Evolutionary conservation across 2,329 filamentous ascomycete species (phyloP).

Genomic region (Didymella pomorum): DNA sequence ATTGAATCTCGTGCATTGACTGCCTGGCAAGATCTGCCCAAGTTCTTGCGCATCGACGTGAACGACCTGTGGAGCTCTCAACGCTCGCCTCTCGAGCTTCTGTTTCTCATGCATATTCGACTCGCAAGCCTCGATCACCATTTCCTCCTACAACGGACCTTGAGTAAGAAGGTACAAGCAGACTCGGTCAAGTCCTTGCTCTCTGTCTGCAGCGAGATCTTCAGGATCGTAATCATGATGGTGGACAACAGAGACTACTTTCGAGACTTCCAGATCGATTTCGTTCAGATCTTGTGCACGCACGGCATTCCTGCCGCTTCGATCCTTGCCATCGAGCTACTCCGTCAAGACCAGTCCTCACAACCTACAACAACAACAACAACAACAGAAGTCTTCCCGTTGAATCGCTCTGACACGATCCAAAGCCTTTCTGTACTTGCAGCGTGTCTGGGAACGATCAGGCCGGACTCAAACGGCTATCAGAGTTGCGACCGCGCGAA

Average conservation of each 20-base stretch:
- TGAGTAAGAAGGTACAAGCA: conserved; percentile 55
- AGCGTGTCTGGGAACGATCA: conserved; percentile 51
- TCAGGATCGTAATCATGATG: conserved; percentile 49
- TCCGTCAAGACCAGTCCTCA: conserved; percentile 52
- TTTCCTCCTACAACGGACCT: conserved; percentile 66
- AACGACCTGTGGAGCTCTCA: conserved; percentile 27
- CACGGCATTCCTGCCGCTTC: conserved; percentile 55
- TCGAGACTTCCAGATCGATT: conserved; percentile 54
- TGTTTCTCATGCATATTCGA: conserved; percentile 55
- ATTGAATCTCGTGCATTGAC: conserved; percentile 35
- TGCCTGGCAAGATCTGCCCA: conserved; percentile 37
- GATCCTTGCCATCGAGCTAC: conserved; percentile 54
- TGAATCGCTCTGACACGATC: conserved; percentile 56
- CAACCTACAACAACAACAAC: conserved; percentile 28
- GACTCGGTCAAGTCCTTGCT: conserved; percentile 45
- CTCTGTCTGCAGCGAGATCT: conserved; percentile 48
- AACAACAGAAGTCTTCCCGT: conserved; percentile 38
- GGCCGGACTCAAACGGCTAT: conserved; percentile 52
- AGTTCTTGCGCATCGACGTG: conserved; percentile 37
- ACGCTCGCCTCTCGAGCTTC: conserved; percentile 51
- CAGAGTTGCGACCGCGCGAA: conserved; percentile 54
- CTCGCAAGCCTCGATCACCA: conserved; percentile 64
- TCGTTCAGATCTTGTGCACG: conserved; percentile 49
- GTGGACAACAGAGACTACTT: conserved; percentile 52
- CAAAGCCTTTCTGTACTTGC: conserved; percentile 58